phyloP scores from a whole-genome alignment of 768 basidiomycete genomes.

The Pulveroboletus sp. region DNA sequence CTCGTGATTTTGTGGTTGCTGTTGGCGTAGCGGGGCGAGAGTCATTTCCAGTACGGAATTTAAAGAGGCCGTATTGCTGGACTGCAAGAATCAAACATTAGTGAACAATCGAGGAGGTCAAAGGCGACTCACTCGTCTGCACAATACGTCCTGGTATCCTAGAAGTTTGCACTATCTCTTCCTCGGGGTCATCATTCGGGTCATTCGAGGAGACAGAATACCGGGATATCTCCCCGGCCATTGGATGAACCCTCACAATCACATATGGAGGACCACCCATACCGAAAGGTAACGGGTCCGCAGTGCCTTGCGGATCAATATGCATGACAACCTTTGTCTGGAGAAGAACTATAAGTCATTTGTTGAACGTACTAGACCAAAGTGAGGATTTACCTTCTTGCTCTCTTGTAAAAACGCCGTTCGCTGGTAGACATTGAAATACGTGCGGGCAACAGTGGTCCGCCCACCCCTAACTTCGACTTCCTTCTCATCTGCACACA shows the following conservation, averaged over 20 bases:
- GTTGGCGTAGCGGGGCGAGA: constrained; percentile 87
- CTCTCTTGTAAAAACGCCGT: constrained; percentile 72
- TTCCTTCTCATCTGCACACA: constrained; percentile 68
- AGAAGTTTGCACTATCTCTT: constrained; percentile 77
- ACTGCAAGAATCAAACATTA: constrained; percentile 40
- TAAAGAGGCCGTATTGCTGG: constrained; percentile 85
- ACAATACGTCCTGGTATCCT: constrained; percentile 72
- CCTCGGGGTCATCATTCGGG: constrained; percentile 66
- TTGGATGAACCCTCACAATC: constrained; percentile 76
- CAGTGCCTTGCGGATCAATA: constrained; percentile 70
- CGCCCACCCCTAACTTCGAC: constrained; percentile 64
- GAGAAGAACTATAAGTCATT: constrained; percentile 4
- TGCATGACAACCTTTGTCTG: constrained; percentile 88
- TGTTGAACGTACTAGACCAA: background rate
- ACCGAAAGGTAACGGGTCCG: constrained; percentile 76
- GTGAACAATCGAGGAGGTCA: background rate
- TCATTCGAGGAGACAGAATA: constrained; percentile 74
- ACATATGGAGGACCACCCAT: constrained; percentile 67
- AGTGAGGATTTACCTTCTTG: constrained; percentile 57
- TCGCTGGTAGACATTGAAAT: constrained; percentile 84
- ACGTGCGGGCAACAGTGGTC: constrained; percentile 69
- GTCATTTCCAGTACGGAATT: constrained; percentile 72
- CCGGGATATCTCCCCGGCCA: constrained; percentile 78
- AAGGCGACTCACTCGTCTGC: constrained; percentile 66
- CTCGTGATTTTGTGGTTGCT: constrained; percentile 61